Conservation (phyloP, 495 filamentous ascomycete genomes). For the Aspergillus nidulans region DNA sequence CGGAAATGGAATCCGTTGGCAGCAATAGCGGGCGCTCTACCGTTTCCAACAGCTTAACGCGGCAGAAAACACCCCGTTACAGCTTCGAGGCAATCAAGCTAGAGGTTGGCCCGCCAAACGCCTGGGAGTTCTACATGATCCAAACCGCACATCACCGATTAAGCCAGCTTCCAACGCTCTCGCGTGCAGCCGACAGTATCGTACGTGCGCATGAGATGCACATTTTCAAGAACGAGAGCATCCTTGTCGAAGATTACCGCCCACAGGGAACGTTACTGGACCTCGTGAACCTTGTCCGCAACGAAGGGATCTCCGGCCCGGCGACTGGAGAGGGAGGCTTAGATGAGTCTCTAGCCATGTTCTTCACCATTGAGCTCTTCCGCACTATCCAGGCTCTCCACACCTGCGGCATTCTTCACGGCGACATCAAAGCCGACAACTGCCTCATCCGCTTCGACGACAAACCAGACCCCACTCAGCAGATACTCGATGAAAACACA, state of each 20-base stretch:
- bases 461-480: slow-evolving; percentile 21
- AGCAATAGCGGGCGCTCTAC: slow-evolving; percentile 19
- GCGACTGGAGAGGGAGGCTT: slow-evolving; percentile 57
- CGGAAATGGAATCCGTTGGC: slow-evolving; percentile 38
- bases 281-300: slow-evolving; percentile 78
- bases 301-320: slow-evolving; percentile 49
- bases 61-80: slow-evolving; percentile 36
- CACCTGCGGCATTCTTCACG: slow-evolving; percentile 74
- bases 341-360: slow-evolving; percentile 89
- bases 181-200: slow-evolving; percentile 66
- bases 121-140: slow-evolving; percentile 98
- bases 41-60: slow-evolving; percentile 14
- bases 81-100: slow-evolving; percentile 84
- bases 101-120: slow-evolving; percentile 72
- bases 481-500: slow-evolving; percentile 33
- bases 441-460: slow-evolving; percentile 80
- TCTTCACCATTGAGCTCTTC: slow-evolving; percentile 87
- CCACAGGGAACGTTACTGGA: slow-evolving; percentile 90
- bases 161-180: slow-evolving; percentile 34
- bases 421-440: slow-evolving; percentile 94
- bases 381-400: slow-evolving; percentile 88
- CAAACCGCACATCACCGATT: slow-evolving; percentile 72
- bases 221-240: slow-evolving; percentile 78
- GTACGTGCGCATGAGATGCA: slow-evolving; percentile 82
- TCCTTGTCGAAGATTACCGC: slow-evolving; percentile 81